Conservation (phyloP, 148 eudicot genomes). For the Beta vulgaris region DNA sequence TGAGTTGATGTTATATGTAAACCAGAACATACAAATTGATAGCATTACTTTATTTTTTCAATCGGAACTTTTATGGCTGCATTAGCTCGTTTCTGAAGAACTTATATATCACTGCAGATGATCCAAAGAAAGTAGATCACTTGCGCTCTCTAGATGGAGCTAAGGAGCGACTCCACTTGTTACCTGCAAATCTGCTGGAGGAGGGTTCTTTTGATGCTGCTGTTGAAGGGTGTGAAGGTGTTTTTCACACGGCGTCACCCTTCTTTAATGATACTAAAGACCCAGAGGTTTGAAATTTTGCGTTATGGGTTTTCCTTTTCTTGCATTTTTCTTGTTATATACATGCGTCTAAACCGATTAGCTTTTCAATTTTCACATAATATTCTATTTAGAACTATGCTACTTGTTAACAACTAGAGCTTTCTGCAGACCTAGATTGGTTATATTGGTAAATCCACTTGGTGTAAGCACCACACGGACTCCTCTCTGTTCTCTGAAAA, state of each 20-base stretch:
- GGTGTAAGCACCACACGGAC: no score
- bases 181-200: conserved; percentile 39
- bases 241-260: conserved; percentile 54
- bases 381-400: neutral
- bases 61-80: no score
- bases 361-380: neutral
- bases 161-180: conserved; percentile 37
- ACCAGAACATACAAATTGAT: no score
- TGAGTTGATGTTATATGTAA: no score
- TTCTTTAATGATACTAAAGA: conserved; percentile 20
- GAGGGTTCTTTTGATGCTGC: conserved; percentile 47
- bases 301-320: neutral
- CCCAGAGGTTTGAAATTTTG: conserved; percentile 31
- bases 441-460: no score
- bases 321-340: neutral
- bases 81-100: no score
- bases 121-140: conserved; percentile 41
- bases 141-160: conserved; percentile 47
- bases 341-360: neutral
- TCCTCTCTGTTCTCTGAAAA: no score
- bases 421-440: no score
- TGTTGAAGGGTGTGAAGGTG: conserved; percentile 42
- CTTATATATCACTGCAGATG: conserved; percentile 21
- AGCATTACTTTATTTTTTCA: no score
- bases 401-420: no score